Evolutionary conservation across 2,329 filamentous ascomycete genomes (phyloP).

Genomic region (Aspergillus terreus): DNA sequence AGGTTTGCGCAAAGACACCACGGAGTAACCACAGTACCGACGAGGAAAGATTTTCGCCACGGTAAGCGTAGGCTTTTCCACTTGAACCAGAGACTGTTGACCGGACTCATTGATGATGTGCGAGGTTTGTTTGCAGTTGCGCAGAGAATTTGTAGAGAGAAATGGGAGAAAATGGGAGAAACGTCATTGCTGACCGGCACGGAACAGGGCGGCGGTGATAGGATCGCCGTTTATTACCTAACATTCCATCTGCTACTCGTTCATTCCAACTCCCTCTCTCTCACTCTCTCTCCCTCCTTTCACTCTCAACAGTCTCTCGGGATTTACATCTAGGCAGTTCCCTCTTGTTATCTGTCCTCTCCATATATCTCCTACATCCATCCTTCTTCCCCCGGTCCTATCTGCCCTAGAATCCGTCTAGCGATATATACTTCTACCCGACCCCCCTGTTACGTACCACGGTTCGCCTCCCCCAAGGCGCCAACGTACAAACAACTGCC

Average conservation of each 20-base stretch:
- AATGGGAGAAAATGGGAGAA: neutral
- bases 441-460: constrained; percentile 9
- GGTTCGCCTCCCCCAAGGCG: constrained; percentile 5
- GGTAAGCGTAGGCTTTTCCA: constrained; percentile 62
- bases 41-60: constrained; percentile 59
- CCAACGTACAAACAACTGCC: neutral
- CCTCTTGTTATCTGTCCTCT: neutral
- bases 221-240: neutral
- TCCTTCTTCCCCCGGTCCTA: neutral
- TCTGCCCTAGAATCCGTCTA: neutral
- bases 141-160: neutral
- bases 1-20: neutral
- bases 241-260: neutral
- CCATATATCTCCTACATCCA: neutral
- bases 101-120: constrained; percentile 30
- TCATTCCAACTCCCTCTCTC: neutral
- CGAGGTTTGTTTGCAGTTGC: too few species aligned
- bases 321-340: neutral
- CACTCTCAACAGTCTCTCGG: neutral
- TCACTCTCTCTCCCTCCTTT: neutral
- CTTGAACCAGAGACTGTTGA: constrained; percentile 55
- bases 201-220: constrained; percentile 3
- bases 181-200: constrained; percentile 3
- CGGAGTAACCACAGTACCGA: constrained; percentile 40
- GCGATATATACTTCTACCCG: neutral